These are phyloP conservation scores for Erythrobasidium yunnanense DNA, from an alignment of 768 basidiomycete species.

Conservation along the genomic window DNA sequence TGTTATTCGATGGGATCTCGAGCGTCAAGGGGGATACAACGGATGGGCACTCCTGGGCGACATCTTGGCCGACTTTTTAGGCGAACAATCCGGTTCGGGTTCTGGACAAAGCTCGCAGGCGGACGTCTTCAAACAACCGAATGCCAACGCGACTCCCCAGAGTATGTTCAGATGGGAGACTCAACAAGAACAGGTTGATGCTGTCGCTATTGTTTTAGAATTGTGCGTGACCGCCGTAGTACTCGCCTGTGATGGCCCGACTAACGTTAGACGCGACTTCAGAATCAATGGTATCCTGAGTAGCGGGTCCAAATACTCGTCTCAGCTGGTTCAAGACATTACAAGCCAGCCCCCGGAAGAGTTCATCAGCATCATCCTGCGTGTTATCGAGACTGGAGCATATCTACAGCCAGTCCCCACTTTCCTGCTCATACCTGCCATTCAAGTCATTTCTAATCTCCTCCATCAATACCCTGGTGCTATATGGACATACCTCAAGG, in stretches of 20 bases:
- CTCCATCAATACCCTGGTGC: conserved; percentile 66
- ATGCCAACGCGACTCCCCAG: neutral
- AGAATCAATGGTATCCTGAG: too few species aligned
- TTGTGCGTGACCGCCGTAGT: conserved; percentile 58
- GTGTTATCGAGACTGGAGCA: too few species aligned
- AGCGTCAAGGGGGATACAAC: conserved; percentile 48
- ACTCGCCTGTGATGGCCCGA: too few species aligned
- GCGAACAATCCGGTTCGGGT: conserved; percentile 6
- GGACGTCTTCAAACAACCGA: neutral
- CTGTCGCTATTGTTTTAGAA: conserved; percentile 64
- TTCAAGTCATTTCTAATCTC: conserved; percentile 68
- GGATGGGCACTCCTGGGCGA: conserved; percentile 82
- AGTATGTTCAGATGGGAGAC: conserved; percentile 49
- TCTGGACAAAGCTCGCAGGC: neutral
- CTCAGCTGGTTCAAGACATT: too few species aligned
- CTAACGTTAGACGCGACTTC: too few species aligned
- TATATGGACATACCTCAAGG: conserved; percentile 67
- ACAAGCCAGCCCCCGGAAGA: too few species aligned
- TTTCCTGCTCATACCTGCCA: conserved; percentile 43
- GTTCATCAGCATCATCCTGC: too few species aligned
- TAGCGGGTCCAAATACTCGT: too few species aligned
- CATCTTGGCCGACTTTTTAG: conserved; percentile 48
- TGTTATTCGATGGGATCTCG: conserved; percentile 60
- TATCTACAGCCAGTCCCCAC: too few species aligned
- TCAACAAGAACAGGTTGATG: conserved; percentile 53